These are phyloP conservation scores for Rutstroemia sp. DNA, from an alignment of 2,329 filamentous ascomycete genomes.

Conservation along the genomic window DNA sequence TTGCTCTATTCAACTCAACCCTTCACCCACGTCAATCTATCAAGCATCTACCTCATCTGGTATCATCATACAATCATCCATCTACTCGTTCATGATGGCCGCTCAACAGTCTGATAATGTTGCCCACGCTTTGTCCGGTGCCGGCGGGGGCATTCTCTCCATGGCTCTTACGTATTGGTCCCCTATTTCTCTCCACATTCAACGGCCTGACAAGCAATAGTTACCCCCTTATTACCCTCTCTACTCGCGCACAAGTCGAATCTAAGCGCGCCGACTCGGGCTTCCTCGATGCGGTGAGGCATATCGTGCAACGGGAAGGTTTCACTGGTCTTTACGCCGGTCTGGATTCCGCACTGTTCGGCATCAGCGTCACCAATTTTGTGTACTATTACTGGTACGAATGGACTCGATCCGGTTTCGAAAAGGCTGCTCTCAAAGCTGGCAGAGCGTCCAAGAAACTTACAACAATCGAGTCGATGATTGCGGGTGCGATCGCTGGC, in stretches of 20 bases:
- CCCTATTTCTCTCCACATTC: slow-evolving; percentile 7
- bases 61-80: slow-evolving; percentile 10
- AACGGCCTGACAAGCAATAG: slow-evolving; percentile 36
- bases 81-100: slow-evolving; percentile 16
- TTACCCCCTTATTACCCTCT: slow-evolving; percentile 95
- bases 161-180: slow-evolving; percentile 79
- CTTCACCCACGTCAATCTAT: background rate
- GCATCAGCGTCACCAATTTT: slow-evolving; percentile 98
- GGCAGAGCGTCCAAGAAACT: slow-evolving; percentile 73
- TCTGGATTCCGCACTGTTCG: slow-evolving; percentile 88
- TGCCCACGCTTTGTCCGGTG: slow-evolving; percentile 86
- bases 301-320: slow-evolving; percentile 88
- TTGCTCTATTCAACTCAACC: background rate
- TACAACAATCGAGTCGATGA: slow-evolving; percentile 88
- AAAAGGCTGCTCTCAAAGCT: slow-evolving; percentile 63
- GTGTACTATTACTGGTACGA: slow-evolving; percentile 99
- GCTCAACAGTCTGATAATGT: slow-evolving; percentile 82
- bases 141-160: slow-evolving; percentile 87
- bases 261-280: slow-evolving; percentile 85
- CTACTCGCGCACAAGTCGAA: slow-evolving; percentile 94
- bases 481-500: slow-evolving; percentile 87
- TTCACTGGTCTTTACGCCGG: slow-evolving; percentile 84
- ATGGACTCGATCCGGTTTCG: slow-evolving; percentile 86
- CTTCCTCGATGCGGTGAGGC: slow-evolving; percentile 73
- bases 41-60: background rate